These are phyloP conservation scores for Fusarium sp. DNA, from an alignment of 2,329 filamentous ascomycete genomes.

Conservation along the genomic window DNA sequence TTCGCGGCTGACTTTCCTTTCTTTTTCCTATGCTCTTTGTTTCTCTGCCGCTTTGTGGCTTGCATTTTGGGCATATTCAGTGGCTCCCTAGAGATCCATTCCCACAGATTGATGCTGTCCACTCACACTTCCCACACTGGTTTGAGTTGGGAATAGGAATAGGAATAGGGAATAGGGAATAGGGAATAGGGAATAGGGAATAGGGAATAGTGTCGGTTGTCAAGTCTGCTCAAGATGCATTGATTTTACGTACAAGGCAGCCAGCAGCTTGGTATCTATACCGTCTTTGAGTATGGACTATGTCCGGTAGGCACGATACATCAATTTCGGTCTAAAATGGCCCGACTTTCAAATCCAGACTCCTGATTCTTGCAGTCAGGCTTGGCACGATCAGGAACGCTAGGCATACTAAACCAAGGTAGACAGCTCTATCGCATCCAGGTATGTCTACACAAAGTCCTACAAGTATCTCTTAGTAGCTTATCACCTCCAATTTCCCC, in stretches of 20 bases:
- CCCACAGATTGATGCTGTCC: slow-evolving; percentile 30
- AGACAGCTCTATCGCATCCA: not conserved
- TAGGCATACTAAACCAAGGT: not conserved
- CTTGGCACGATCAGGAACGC: slow-evolving; percentile 15
- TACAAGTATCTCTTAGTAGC: slow-evolving; percentile 19
- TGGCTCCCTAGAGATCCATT: slow-evolving; percentile 24
- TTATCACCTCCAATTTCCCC: slow-evolving; percentile 45
- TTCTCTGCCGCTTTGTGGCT: slow-evolving; percentile 21
- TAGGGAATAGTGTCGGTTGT: slow-evolving; percentile 1
- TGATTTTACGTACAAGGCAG: slow-evolving; percentile 16
- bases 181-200: no score
- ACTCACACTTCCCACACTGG: slow-evolving; percentile 25
- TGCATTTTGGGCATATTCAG: slow-evolving; percentile 15
- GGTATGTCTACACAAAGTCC: not conserved
- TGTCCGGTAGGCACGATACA: not conserved
- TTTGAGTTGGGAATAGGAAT: not conserved
- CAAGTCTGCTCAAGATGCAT: not conserved
- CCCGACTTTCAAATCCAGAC: not conserved
- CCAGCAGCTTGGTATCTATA: not conserved
- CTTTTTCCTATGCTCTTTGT: slow-evolving; percentile 14
- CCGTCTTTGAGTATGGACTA: not conserved
- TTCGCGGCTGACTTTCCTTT: not conserved
- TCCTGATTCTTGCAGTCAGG: not conserved
- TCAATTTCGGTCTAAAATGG: slow-evolving; percentile 5
- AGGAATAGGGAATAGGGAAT: no score